These are phyloP conservation scores for Dinochytrium kinnereticum DNA, from an alignment of 371 early-diverging fungal species.

Conservation along the genomic window DNA sequence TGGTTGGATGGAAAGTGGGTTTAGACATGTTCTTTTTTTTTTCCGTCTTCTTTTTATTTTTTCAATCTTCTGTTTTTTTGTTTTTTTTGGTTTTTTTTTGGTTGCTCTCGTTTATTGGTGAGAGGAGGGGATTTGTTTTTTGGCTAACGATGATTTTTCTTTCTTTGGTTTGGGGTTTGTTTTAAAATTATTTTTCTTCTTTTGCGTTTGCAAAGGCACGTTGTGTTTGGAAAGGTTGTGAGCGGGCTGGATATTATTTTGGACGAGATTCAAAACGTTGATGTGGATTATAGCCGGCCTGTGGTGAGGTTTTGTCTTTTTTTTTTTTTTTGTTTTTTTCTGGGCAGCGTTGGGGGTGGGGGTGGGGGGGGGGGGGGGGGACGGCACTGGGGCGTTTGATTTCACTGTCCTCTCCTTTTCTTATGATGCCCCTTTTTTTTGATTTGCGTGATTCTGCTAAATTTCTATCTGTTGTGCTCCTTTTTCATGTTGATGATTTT, in stretches of 20 bases:
- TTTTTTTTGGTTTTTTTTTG: slow-evolving; percentile 4
- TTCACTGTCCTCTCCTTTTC: too few species aligned
- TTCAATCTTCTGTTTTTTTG: background rate
- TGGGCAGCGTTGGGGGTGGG: too few species aligned
- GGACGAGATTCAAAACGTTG: slow-evolving; percentile 45
- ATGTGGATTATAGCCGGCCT: slow-evolving; percentile 21
- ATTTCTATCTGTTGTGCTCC: too few species aligned
- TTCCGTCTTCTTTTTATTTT: background rate
- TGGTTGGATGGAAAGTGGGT: slow-evolving; percentile 81
- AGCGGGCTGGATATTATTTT: slow-evolving; percentile 78
- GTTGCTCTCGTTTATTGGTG: background rate
- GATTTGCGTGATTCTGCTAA: too few species aligned
- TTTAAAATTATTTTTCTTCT: background rate
- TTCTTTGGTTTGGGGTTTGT: background rate
- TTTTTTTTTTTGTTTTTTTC: background rate
- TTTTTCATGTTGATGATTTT: background rate
- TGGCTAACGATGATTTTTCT: too few species aligned
- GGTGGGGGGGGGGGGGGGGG: too few species aligned
- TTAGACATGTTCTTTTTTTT: slow-evolving; percentile 76
- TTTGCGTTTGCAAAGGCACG: slow-evolving; percentile 67
- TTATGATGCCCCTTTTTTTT: too few species aligned
- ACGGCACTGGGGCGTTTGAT: too few species aligned
- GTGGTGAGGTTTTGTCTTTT: background rate
- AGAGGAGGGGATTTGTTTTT: too few species aligned
- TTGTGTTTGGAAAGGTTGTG: slow-evolving; percentile 88